Evolutionary conservation across 192 early-diverging fungal species (phyloP).

Genomic region (Glomus cerebriforme): DNA sequence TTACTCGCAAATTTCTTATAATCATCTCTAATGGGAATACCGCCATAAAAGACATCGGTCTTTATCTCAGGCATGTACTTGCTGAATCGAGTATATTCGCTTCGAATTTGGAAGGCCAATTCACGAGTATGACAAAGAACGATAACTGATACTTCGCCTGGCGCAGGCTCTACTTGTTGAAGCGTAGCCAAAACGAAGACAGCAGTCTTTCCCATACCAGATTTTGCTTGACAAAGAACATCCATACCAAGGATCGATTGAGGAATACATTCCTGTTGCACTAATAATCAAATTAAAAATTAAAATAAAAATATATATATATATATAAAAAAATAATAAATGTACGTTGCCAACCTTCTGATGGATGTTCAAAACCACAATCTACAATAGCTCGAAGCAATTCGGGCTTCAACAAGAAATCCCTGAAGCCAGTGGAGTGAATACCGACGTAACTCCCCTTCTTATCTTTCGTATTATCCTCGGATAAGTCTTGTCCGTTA

Average conservation of each 20-base stretch:
- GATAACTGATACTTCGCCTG: conserved; percentile 82
- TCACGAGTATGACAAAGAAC: conserved; percentile 98
- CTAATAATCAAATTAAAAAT: conserved; percentile 43
- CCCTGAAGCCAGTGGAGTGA: conserved; percentile 97
- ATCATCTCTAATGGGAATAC: conserved; percentile 77
- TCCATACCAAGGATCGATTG: conserved; percentile 97
- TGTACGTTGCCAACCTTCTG: conserved; percentile 67
- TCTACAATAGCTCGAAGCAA: conserved; percentile 92
- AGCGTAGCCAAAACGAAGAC: conserved; percentile 96
- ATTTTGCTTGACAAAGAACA: conserved; percentile 97
- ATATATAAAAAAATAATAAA: neutral
- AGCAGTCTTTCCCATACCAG: conserved; percentile 98
- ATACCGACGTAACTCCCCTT: conserved; percentile 98
- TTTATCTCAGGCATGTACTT: conserved; percentile 94
- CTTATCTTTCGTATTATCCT: conserved; percentile 79
- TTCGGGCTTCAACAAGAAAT: conserved; percentile 97
- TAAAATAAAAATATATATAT: neutral
- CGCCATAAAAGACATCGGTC: conserved; percentile 94
- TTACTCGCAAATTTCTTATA: conserved; percentile 77
- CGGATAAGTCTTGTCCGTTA: conserved; percentile 40
- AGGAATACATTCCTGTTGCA: conserved; percentile 98
- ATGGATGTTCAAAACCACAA: conserved; percentile 99
- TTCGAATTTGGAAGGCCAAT: conserved; percentile 97
- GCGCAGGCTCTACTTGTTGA: conserved; percentile 86
- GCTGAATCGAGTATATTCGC: conserved; percentile 94